These are phyloP conservation scores for Scheffersomyces stambukii DNA, from an alignment of 1,139 yeast genomes.

Conservation along the genomic window DNA sequence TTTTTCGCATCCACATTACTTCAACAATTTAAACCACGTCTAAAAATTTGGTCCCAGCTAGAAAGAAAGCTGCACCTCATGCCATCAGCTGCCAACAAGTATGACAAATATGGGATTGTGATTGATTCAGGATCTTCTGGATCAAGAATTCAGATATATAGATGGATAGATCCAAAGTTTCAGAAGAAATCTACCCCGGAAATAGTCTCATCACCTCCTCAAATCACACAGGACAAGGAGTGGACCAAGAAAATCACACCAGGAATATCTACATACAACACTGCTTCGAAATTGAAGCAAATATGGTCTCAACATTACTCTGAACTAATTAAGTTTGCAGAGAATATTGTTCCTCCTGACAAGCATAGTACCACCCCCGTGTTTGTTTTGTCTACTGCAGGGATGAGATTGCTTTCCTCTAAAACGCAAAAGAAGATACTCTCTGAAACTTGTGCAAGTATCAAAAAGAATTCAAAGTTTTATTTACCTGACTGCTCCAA, in stretches of 20 bases:
- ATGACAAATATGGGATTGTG: slow-evolving; percentile 59
- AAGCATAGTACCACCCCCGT: slow-evolving; percentile 60
- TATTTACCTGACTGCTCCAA: slow-evolving; percentile 48
- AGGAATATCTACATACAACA: slow-evolving; percentile 58
- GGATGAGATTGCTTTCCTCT: slow-evolving; percentile 63
- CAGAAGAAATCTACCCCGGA: slow-evolving; percentile 18
- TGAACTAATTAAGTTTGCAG: slow-evolving; percentile 53
- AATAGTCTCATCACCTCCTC: slow-evolving; percentile 53
- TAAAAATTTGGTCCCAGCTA: too few relatives aligned
- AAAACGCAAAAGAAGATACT: slow-evolving; percentile 45
- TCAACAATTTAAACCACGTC: too few relatives aligned
- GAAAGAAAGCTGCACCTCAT: too few relatives aligned
- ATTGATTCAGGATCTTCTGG: slow-evolving; percentile 84
- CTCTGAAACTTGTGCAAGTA: slow-evolving; percentile 45
- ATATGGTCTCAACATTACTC: slow-evolving; percentile 62
- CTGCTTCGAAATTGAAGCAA: slow-evolving; percentile 29
- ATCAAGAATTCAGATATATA: slow-evolving; percentile 65
- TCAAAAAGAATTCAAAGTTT: slow-evolving; percentile 49
- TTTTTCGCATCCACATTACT: too few relatives aligned
- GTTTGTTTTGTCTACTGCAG: slow-evolving; percentile 76
- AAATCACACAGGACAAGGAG: slow-evolving; percentile 50
- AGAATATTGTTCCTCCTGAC: slow-evolving; percentile 51
- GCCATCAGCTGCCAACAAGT: too few relatives aligned
- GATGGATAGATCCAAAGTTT: slow-evolving; percentile 52
- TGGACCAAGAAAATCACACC: slow-evolving; percentile 67